Evolutionary conservation across 495 filamentous ascomycete genomes (phyloP).

Genomic region (Trichocladium antarcticum): DNA sequence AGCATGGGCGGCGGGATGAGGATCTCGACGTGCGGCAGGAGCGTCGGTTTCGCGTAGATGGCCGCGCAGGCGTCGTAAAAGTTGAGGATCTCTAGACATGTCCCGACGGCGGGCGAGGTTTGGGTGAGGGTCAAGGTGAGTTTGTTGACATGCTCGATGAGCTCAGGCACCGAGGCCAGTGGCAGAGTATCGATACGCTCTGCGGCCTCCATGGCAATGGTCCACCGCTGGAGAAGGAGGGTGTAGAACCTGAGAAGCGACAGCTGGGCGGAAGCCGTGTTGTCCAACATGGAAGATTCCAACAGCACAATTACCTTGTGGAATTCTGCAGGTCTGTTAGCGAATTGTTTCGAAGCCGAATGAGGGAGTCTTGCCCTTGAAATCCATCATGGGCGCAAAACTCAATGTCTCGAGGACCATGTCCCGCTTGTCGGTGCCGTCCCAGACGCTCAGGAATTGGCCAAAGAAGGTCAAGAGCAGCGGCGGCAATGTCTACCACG

Average conservation of each 20-base stretch:
- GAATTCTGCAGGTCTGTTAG: conserved; percentile 35
- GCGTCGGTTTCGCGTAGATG: conserved; percentile 43
- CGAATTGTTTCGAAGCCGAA: not conserved
- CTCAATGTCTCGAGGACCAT: conserved; percentile 54
- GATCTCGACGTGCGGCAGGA: conserved; percentile 46
- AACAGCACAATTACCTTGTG: conserved; percentile 43
- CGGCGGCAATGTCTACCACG: conserved; percentile 47
- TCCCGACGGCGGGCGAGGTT: conserved; percentile 30
- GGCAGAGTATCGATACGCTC: conserved; percentile 19
- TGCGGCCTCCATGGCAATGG: conserved; percentile 31
- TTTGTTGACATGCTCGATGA: conserved; percentile 49
- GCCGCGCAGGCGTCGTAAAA: conserved; percentile 55
- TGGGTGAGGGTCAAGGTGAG: conserved; percentile 52
- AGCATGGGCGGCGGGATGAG: conserved; percentile 55
- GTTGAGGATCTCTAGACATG: conserved; percentile 46
- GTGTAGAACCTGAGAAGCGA: conserved; percentile 60
- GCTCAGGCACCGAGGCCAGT: conserved; percentile 30
- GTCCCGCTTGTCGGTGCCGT: conserved; percentile 50
- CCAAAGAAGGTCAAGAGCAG: conserved; percentile 52
- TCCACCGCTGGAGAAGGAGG: conserved; percentile 59
- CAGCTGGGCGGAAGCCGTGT: conserved; percentile 38
- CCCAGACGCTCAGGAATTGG: conserved; percentile 54
- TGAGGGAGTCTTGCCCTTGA: conserved; percentile 35
- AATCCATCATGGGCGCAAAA: conserved; percentile 50
- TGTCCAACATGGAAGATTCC: conserved; percentile 48